phyloP scores from a whole-genome alignment of 1,139 yeast genomes.

The Meyerozyma guilliermondii region DNA sequence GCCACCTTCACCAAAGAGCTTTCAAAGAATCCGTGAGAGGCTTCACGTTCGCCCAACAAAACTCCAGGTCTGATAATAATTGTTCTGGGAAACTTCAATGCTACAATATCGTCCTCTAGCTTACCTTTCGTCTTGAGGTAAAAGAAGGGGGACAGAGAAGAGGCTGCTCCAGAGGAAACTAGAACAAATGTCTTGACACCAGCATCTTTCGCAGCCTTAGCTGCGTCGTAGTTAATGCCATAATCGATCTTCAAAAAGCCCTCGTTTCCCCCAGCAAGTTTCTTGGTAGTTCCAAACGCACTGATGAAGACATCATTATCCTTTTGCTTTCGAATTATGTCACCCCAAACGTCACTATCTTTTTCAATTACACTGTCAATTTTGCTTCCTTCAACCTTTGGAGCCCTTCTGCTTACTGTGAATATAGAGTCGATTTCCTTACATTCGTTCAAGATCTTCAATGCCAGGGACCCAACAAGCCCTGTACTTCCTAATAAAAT shows the following conservation, averaged over 20 bases:
- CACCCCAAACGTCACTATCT: slow-evolving; percentile 40
- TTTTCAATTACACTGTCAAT: slow-evolving; percentile 28
- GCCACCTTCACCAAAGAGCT: not conserved
- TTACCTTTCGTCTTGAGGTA: slow-evolving; percentile 62
- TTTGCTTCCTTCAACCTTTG: slow-evolving; percentile 17
- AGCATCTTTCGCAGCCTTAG: slow-evolving; percentile 62
- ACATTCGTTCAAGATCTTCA: slow-evolving; percentile 32
- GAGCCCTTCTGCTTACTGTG: slow-evolving; percentile 43
- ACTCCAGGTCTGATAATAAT: slow-evolving; percentile 70
- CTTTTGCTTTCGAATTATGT: slow-evolving; percentile 14
- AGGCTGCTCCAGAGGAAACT: slow-evolving; percentile 60
- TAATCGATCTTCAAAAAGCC: slow-evolving; percentile 65
- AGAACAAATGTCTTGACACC: slow-evolving; percentile 63
- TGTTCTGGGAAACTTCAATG: slow-evolving; percentile 58
- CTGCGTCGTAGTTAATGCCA: slow-evolving; percentile 59
- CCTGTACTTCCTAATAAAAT: slow-evolving; percentile 60
- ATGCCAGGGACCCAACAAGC: slow-evolving; percentile 46
- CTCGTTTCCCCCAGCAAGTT: slow-evolving; percentile 58
- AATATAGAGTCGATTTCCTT: slow-evolving; percentile 26
- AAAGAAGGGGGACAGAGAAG: slow-evolving; percentile 44
- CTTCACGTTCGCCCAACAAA: slow-evolving; percentile 56
- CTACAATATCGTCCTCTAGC: slow-evolving; percentile 55
- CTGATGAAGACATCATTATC: slow-evolving; percentile 39
- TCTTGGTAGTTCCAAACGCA: slow-evolving; percentile 72
- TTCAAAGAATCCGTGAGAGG: slow-evolving; percentile 24